Base-by-base conservation (phyloP, 441 rosid genomes). In the Manihot esculenta region DNA sequence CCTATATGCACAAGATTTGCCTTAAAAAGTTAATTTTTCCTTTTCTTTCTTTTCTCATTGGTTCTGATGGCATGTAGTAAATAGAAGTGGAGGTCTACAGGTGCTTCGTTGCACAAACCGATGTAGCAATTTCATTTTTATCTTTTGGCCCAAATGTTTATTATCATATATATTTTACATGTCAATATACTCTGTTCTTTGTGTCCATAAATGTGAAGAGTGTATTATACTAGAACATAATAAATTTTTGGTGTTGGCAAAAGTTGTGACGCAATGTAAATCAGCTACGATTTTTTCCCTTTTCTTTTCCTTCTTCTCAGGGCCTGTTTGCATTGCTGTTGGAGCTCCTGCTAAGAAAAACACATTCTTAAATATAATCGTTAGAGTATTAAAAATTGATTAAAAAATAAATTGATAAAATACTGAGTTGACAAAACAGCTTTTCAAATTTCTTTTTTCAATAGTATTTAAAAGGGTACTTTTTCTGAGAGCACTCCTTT, bases 11-110 rank as follows among this genome's bases (percentile, higher is more conserved):
- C 24, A 15, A 54, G 49, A 35, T 48, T 53, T 17, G 33, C 63
- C 44, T 64, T 60, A 62, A 62, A 44, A 7, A 20, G n/a, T n/a
- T n/a, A n/a, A n/a, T n/a, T n/a, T n/a, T n/a, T 70, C 20, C 11
- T 61, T 27, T 20, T 69, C 38, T 8, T 35, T 38, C 20, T 53
- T 47, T 56, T 41, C 30, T 57, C 42, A 5, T 33, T 55, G 70
- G 49, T 45, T 69, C 41, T 30, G 68, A 54, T 50, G 58, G 26
- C 47, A 21, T 30, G 8, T 38, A 35, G 21, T 58, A 23, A 8
- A 33, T 30, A 33, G 58, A n/a, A 73, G 62, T 44, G 47, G 48
- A n/a, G 33, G 48, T 56, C 44, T 44, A 10, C 18, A 18, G 54
- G 7, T 26, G 13, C 13, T 35, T 45, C 7, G 21, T 33, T n/a